Base-by-base conservation (phyloP, 768 basidiomycete genomes). In the Pulveroboletus sp. region DNA sequence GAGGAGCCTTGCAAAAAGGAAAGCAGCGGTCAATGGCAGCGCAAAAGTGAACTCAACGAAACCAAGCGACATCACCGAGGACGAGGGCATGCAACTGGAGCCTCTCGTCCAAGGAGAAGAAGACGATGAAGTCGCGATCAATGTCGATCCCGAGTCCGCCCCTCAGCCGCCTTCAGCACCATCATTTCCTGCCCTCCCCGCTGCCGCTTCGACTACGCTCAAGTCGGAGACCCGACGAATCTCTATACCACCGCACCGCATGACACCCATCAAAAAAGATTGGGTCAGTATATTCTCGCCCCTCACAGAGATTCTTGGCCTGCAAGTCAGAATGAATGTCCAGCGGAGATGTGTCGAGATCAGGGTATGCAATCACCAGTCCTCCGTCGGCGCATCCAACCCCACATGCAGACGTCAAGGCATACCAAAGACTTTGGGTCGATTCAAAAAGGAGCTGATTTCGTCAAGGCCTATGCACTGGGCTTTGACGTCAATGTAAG, bases 251-350 rank as follows among this genome's bases (percentile, higher is more conserved):
- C 93, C 93, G 8, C 96, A 99, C 68, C 83, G 96, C 45, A 94
- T 97, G 91, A 93, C 93, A 9, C 96, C 96, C 3, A 70, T 98
- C 47, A 95, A 96, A 72, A 91, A 88, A 64, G 93, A 96, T 57
- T 97, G 94, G 94, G 76, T 95, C 43, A 89, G 88, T 64, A 83
- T 97, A 50, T 97, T 98, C 65, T 89, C 92, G 0, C 96, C 96
- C 0, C 73, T 99, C 60, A 94, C 95, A 4, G 95, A 99, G 74
- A 86, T 96, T 57, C 73, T 95, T 62, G 92, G 89, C 0, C 71
- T 99, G 52, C 95, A 97, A 75, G 93, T 99, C 28, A 80, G 96
- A 62, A 98, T 99, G 95, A 99, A 99, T 64, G 82, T 91, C 9
- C 85, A 84, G 64, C 76, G 91, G 61, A 80, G 84, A 74, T 83